Evolutionary conservation across 2,329 filamentous ascomycete species (phyloP).

Genomic region (Ascochyta lentis): DNA sequence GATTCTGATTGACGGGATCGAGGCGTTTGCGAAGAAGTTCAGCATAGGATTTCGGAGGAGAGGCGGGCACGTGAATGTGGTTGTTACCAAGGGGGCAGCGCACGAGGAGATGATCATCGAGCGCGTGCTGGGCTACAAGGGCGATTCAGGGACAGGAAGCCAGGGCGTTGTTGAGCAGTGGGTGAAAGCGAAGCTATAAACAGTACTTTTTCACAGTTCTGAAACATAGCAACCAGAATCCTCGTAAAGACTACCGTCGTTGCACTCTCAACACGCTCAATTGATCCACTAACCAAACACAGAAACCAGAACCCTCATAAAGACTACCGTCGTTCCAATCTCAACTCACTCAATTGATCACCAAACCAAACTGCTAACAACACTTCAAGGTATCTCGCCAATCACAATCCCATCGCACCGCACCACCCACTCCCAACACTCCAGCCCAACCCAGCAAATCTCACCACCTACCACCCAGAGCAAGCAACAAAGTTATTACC

Average conservation of each 20-base stretch:
- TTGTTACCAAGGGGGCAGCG: conserved; percentile 47
- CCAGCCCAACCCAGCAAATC: not conserved
- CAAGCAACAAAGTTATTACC: conserved; percentile 74
- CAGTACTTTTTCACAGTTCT: too few relatives aligned
- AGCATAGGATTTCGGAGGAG: conserved; percentile 47
- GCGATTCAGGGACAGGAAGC: conserved; percentile 45
- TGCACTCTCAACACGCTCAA: not conserved
- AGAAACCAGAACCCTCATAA: too few relatives aligned
- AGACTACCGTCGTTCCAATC: not conserved
- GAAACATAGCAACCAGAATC: too few relatives aligned
- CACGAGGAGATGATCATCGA: conserved; percentile 55
- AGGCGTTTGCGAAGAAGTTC: conserved; percentile 57
- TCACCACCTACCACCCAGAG: conserved; percentile 37
- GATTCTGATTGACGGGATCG: conserved; percentile 63
- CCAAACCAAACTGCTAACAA: not conserved
- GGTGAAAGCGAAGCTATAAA: conserved; percentile 46
- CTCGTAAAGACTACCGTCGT: too few relatives aligned
- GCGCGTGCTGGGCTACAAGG: conserved; percentile 48
- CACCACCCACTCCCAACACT: not conserved
- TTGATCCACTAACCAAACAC: not conserved
- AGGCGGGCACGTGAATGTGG: conserved; percentile 40
- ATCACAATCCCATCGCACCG: not conserved
- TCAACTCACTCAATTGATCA: not conserved
- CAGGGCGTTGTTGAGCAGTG: conserved; percentile 48
- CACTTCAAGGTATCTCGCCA: conserved; percentile 6